Conservation (phyloP, 345 rosid genomes). For the Alliaria petiolata region DNA sequence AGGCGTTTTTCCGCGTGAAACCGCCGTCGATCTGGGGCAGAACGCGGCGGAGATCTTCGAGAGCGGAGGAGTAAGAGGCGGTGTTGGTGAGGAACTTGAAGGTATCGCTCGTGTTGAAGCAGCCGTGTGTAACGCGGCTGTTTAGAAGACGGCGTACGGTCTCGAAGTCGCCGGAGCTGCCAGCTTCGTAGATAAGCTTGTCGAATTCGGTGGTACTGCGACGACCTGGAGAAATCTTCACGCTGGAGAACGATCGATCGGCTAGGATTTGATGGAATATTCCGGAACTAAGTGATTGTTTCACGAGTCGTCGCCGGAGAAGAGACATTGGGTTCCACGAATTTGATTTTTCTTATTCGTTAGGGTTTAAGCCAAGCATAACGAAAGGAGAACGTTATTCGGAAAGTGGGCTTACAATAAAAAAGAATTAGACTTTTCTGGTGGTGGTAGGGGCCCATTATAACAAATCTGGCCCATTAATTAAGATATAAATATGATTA, state of each 20-base stretch:
- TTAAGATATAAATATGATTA: neutral
- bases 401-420: neutral
- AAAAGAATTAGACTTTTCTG: neutral
- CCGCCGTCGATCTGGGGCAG: conserved; percentile 47
- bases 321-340: neutral
- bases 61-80: conserved; percentile 34
- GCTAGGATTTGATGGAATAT: neutral
- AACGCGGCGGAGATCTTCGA: conserved; percentile 37
- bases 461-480: neutral
- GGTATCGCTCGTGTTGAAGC: conserved; percentile 52
- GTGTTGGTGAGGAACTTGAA: conserved; percentile 51
- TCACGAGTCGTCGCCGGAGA: conserved; percentile 17
- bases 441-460: neutral
- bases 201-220: conserved; percentile 53
- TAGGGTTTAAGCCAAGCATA: conserved; percentile 8
- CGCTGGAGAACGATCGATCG: conserved; percentile 24
- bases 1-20: conserved; percentile 45
- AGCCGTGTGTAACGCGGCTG: conserved; percentile 44
- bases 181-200: conserved; percentile 46
- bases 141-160: conserved; percentile 47
- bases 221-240: conserved; percentile 18
- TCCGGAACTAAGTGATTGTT: neutral
- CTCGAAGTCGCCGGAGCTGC: conserved; percentile 42
- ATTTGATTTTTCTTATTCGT: neutral
- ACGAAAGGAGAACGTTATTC: neutral